Evolutionary conservation across 139 green algal genomes (phyloP), one percentile per base, ranked within the genome.

Genomic region (Chlorella sorokiniana): DNA sequence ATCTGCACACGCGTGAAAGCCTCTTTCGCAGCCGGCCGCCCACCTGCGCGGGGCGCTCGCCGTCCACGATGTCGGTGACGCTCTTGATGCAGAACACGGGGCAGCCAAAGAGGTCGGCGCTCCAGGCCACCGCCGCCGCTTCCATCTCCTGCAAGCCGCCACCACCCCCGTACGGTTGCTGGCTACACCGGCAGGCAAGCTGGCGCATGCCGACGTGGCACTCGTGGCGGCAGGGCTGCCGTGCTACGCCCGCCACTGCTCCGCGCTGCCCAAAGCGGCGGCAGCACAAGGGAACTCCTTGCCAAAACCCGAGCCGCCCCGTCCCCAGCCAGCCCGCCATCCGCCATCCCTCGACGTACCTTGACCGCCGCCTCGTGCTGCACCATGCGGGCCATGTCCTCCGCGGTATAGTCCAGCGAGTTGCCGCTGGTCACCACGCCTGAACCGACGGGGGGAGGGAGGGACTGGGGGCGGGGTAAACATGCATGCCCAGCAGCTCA

Each of bases 41-140:
- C 59, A 74, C 73, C 37, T 68, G 65, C 23, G 93, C 94, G 27
- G 90, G 71, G n/a, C 83, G 78, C 61, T 90, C 91, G 27, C 95
- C 96, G 73, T 99, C 96, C 68, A 99, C 96, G 84, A 99, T 98
- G 89, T 99, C 96, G 0, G 95, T 98, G 35, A 96, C 83, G 25
- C 89, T 69, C 86, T 97, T 98, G 44, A 96, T 59, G 70, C 86
- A 93, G 45, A 99, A 87, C 37, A 98, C 82, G 27, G 96, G 94
- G 16, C 79, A 88, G 22, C 75, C 41, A 69, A 91, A 95, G 10
- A 97, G 78, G 52, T 82, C 51, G 4, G 89, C 91, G 29, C 89
- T 82, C 93, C 94, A 97, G 0, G 92, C 92, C 41, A 97, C 91
- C 27, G 90, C 92, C 4, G 94, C 94, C 1, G 90, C 94, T 83